Evolutionary conservation across 2,329 filamentous ascomycete genomes (phyloP), one percentile per base, ranked within the genome.

Genomic region (Penicillium sp.): DNA sequence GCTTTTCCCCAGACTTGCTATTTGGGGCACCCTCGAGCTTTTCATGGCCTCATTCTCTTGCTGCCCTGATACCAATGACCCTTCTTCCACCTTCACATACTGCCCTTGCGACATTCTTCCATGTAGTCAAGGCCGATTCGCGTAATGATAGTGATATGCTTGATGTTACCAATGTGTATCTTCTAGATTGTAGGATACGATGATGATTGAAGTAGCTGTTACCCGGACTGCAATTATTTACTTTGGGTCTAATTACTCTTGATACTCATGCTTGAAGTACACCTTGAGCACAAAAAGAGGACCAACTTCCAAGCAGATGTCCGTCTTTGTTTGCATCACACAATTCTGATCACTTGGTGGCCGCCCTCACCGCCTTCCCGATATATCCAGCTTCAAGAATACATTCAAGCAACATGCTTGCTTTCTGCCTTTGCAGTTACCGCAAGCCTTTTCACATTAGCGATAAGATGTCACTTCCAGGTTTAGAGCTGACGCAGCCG

Each of bases 401-500:
- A 35, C 18, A 2, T 35, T 11, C 19, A 22, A 22, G 19, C 19
- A 13, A 29, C 19, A n/a, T 14, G 22, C 28, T 16, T 34, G 16
- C 10, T 3, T 31, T 33, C 30, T 30, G 30, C 13, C 33, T 49
- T 25, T 42, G 33, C 44, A 35, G 25, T 30, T 38, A 30, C 13
- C 9, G 7, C 1, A 7, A 30, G 13, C 16, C 11, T 45, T 45
- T 19, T n/a, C 25, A 16, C 12, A n/a, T 30, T 43, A 46, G 55
- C 57, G 54, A 62, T 64, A 60, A 62, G 53, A 88, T 88, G 86
- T 88, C 85, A 61, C 86, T 89, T 66, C 86, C 86, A 59, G 86
- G 86, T 62, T 73, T 89, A 69, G 86, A 86, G 60, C 82, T 88
- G 65, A 81, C 84, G 46, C 80, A 81, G 53, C 75, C 78, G 53